Conservation (phyloP, 371 early-diverging fungal species). For the Mucor plumbeus region DNA sequence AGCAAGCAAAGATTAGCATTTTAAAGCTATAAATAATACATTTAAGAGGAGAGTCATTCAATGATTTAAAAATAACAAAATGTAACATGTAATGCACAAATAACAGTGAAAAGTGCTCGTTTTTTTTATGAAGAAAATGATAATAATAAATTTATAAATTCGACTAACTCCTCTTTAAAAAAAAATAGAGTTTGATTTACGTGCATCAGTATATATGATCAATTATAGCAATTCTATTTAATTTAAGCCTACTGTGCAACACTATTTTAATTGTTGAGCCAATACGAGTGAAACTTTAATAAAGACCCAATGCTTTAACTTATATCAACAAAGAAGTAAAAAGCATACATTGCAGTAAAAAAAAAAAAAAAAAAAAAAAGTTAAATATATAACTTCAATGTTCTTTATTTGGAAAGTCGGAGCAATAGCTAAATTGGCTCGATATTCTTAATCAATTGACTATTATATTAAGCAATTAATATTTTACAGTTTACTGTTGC, state of each 20-base stretch:
- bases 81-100: conserved; percentile 1
- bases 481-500: neutral
- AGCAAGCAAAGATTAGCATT: neutral
- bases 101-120: neutral
- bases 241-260: neutral
- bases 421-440: neutral
- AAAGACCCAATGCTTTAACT: neutral
- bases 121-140: neutral
- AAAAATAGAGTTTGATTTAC: neutral
- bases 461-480: neutral
- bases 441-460: neutral
- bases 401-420: conserved; percentile 3
- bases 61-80: neutral
- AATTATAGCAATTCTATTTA: neutral
- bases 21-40: neutral
- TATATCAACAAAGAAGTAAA: neutral
- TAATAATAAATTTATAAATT: neutral
- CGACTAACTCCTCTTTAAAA: neutral
- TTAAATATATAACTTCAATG: neutral
- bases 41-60: neutral
- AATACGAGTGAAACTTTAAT: neutral
- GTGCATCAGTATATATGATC: neutral
- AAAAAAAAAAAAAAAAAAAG: neutral
- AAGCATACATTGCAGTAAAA: too few relatives aligned
- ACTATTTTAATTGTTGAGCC: neutral